A percentile compares a stretch with the other conserved stretches of the same genome.
Conservation (phyloP, 2,329 filamentous ascomycete genomes). For the Ophiostoma angusticollis region DNA sequence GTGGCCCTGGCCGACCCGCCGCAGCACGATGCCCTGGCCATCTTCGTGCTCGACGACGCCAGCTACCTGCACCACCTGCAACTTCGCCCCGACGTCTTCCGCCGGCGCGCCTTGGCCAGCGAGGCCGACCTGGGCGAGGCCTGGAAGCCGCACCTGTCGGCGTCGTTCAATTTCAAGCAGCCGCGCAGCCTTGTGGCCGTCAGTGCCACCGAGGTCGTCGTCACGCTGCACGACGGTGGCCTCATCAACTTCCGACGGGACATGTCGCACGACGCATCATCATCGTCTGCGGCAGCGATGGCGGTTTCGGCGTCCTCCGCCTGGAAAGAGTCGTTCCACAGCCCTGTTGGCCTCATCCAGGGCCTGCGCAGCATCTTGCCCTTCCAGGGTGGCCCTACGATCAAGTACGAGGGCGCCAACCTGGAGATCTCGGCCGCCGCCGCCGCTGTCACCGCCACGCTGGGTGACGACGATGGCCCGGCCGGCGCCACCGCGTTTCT, state of each 20-base stretch:
- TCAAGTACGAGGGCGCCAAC: conserved; percentile 49
- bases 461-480: conserved; percentile 35
- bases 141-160: conserved; percentile 61
- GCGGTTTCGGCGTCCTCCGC: neutral
- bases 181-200: conserved; percentile 72
- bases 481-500: conserved; percentile 28
- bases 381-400: conserved; percentile 50
- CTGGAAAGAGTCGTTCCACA: conserved; percentile 64
- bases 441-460: conserved; percentile 41
- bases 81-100: conserved; percentile 73
- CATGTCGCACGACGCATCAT: conserved; percentile 29
- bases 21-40: conserved; percentile 63
- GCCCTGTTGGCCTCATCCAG: conserved; percentile 58
- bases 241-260: conserved; percentile 58
- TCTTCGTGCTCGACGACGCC: conserved; percentile 68
- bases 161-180: conserved; percentile 63
- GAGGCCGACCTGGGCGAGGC: conserved; percentile 64
- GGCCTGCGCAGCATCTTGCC: conserved; percentile 54
- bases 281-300: conserved; percentile 21
- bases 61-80: conserved; percentile 73
- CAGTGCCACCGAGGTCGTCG: conserved; percentile 58
- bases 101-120: conserved; percentile 46
- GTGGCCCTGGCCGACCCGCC: conserved; percentile 70
- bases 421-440: conserved; percentile 57
- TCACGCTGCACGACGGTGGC: conserved; percentile 70